Base-by-base conservation (phyloP, 805 yeast genomes). In the Kluyveromyces siamensis region DNA sequence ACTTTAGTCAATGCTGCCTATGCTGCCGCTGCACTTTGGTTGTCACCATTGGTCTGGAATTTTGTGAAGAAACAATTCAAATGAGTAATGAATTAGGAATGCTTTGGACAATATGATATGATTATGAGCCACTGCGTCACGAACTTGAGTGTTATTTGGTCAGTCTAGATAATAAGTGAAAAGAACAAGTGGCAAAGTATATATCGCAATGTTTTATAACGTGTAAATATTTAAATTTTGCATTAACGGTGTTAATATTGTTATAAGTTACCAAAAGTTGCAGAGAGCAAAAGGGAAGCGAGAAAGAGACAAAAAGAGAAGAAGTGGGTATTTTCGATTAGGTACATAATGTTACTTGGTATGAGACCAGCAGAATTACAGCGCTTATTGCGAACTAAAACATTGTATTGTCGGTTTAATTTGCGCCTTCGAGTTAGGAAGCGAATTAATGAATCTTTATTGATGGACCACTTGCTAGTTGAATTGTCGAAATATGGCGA, bases 11-110 rank as follows among this genome's bases (percentile, higher is more conserved):
- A 74, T 43, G 87, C 90, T 21, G 81, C 79, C 42, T 65, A 75
- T 54, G 69, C 83, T 51, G 87, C 87, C 44, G 77, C 81, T 52
- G 80, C 81, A 19, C 73, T 84, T 60, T 84, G 75, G 75, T 49
- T 65, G 67, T 58, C 67, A 10, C 68, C 68, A 41, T 52, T 64
- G 49, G 58, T 61, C 33, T 63, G 67, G 65, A 57, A 63, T 40
- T 63, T 62, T 48, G 55, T 64, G 44, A 62, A 58, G 57, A 63
- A 54, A 45, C 69, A 65, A 55, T 62, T 66, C 65, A 60, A 63
- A 57, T 65, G 49, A 50, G 37, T 37, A 37, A 27, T 27, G n/a
- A 10, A 40, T 11, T 18, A 37, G 18, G 17, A 17, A 37, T 37
- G 17, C 17, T 37, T 11, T 11, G 8, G 14, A 30, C 14, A 8